Conservation (phyloP, 108 stramenopile species). For the Fragilariopsis cylindrus region DNA sequence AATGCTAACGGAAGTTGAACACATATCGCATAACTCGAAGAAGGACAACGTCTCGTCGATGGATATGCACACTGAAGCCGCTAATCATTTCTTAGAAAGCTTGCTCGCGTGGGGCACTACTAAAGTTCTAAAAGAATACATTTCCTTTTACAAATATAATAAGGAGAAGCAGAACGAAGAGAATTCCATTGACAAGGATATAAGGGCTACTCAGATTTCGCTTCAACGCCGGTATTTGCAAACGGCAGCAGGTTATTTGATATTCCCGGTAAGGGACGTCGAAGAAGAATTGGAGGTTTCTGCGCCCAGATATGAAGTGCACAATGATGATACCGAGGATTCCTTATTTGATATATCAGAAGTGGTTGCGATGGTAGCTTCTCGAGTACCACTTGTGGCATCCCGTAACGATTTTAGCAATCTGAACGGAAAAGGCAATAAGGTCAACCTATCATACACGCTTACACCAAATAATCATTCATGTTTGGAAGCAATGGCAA, state of each 20-base stretch:
- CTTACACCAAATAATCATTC: constrained; percentile 21
- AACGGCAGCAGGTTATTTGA: constrained; percentile 34
- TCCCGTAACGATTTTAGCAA: not conserved
- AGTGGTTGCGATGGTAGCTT: constrained; percentile 12
- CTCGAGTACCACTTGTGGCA: constrained; percentile 22
- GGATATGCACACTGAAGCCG: constrained; percentile 38
- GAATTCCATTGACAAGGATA: constrained; percentile 12
- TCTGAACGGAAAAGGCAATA: not conserved
- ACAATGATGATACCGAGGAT: constrained; percentile 29
- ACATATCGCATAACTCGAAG: constrained; percentile 9
- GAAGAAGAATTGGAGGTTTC: constrained; percentile 8
- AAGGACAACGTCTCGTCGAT: not conserved
- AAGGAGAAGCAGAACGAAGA: constrained; percentile 10
- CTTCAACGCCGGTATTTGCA: constrained; percentile 40
- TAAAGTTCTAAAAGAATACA: constrained; percentile 60
- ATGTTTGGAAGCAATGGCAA: constrained; percentile 60
- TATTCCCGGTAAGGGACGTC: constrained; percentile 20
- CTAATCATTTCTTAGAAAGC: constrained; percentile 64
- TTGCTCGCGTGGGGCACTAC: constrained; percentile 76
- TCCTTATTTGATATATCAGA: constrained; percentile 21
- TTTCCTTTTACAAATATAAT: constrained; percentile 51
- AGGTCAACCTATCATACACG: not conserved
- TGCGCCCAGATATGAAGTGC: constrained; percentile 21
- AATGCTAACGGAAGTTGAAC: constrained; percentile 62
- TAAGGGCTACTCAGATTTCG: constrained; percentile 18